These are phyloP conservation scores for Laguncularia racemosa DNA, from an alignment of 345 rosid species.

Conservation along the genomic window DNA sequence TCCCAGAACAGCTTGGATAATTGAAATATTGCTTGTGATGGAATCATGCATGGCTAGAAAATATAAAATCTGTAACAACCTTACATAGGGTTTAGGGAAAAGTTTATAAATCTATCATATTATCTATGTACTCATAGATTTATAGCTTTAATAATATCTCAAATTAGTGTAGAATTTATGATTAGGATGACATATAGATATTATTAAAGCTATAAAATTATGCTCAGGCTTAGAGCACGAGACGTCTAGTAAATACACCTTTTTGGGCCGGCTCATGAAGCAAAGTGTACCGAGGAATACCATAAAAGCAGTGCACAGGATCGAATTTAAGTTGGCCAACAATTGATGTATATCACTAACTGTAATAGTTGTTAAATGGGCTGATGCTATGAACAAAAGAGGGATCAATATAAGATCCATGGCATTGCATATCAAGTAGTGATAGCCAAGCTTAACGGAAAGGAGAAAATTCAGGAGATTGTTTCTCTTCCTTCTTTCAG, in stretches of 20 bases:
- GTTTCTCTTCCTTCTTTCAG: constrained; percentile 4
- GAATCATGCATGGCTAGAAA: too few relatives aligned
- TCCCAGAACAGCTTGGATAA: too few relatives aligned
- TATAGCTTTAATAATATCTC: too few relatives aligned
- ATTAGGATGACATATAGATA: too few relatives aligned
- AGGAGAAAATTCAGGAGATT: constrained; percentile 19
- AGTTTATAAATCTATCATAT: too few relatives aligned
- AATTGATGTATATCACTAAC: constrained; percentile 6
- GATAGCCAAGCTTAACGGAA: constrained; percentile 34
- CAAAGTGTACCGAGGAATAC: constrained; percentile 12
- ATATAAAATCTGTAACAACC: too few relatives aligned
- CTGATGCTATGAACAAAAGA: constrained; percentile 1
- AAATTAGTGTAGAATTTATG: too few relatives aligned
- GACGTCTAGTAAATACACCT: constrained; percentile 24
- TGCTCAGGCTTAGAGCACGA: constrained; percentile 33
- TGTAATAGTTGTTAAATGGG: constrained; percentile 13
- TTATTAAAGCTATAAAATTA: too few relatives aligned
- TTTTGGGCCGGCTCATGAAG: constrained; percentile 18
- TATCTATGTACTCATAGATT: too few relatives aligned
- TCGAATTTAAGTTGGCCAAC: constrained; percentile 11
- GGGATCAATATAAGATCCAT: constrained; percentile 18
- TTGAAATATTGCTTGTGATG: too few relatives aligned
- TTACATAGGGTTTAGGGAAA: too few relatives aligned
- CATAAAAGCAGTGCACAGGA: too few relatives aligned
- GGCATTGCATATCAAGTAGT: constrained; percentile 30